Percentiles rank a stretch among this genome's conserved stretches.
Conservation (phyloP, 805 yeast genomes). For the Wickerhamomyces canadensis region DNA sequence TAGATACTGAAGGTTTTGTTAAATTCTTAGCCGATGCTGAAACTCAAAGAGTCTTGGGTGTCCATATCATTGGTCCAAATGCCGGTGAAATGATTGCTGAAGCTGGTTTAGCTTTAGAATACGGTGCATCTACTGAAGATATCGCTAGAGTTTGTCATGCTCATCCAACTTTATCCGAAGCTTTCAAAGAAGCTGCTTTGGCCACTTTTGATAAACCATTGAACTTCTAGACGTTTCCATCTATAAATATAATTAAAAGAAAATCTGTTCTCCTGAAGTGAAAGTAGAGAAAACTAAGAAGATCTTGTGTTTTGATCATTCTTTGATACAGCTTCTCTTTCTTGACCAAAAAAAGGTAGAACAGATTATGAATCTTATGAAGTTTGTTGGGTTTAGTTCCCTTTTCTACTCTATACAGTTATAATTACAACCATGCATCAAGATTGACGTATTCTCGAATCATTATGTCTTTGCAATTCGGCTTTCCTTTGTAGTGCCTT, state of each 20-base stretch:
- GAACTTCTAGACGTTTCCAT: slow-evolving; percentile 49
- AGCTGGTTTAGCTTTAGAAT: slow-evolving; percentile 95
- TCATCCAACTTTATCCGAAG: slow-evolving; percentile 97
- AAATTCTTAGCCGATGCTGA: slow-evolving; percentile 94
- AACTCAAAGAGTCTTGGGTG: slow-evolving; percentile 94
- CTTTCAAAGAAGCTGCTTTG: slow-evolving; percentile 96
- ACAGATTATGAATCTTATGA: slow-evolving; percentile 1
- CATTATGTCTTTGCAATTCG: no score
- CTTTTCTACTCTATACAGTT: no score
- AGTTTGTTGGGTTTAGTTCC: no score
- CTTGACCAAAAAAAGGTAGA: no score
- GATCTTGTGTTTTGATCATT: no score
- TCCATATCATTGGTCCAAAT: slow-evolving; percentile 94
- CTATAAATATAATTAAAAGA: neutral
- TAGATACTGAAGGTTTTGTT: slow-evolving; percentile 96
- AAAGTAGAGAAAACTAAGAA: no score
- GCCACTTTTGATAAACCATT: slow-evolving; percentile 89
- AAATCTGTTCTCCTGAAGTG: neutral
- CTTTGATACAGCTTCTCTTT: no score
- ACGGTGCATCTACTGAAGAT: slow-evolving; percentile 98
- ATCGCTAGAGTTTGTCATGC: slow-evolving; percentile 97
- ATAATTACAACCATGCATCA: no score
- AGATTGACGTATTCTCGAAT: no score
- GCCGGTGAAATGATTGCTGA: slow-evolving; percentile 99
- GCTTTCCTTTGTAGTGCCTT: neutral